These are phyloP conservation scores for Suhomyces chickasaworum DNA, from an alignment of 1,139 yeast genomes.

Conservation along the genomic window DNA sequence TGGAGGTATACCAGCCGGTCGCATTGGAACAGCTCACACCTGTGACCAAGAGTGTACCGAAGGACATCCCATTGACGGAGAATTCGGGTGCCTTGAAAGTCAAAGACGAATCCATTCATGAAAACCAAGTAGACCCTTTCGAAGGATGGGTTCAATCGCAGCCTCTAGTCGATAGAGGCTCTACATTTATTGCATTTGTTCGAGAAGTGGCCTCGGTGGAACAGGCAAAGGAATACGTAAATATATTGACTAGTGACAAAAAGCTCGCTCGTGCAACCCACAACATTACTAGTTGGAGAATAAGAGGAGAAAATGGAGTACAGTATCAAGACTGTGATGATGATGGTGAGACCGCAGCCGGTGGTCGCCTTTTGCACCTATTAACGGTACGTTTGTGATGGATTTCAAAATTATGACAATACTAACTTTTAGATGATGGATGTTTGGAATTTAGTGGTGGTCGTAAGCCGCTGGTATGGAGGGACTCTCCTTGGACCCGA, in stretches of 20 bases:
- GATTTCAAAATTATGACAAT: not conserved
- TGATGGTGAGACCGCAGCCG: slow-evolving; percentile 98
- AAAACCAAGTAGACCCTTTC: slow-evolving; percentile 40
- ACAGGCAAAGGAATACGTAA: slow-evolving; percentile 61
- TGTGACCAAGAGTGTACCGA: not conserved
- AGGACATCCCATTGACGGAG: not conserved
- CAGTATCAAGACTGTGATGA: slow-evolving; percentile 87
- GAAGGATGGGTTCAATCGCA: slow-evolving; percentile 78
- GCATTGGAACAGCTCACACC: slow-evolving; percentile 20
- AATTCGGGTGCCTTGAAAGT: not conserved
- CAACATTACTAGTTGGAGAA: slow-evolving; percentile 86
- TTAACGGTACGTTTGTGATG: slow-evolving; percentile 51
- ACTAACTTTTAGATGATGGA: slow-evolving; percentile 57
- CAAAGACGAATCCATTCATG: too few relatives aligned
- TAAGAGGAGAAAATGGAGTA: slow-evolving; percentile 54
- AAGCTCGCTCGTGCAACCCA: slow-evolving; percentile 72
- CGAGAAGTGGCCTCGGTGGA: slow-evolving; percentile 59
- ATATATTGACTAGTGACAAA: slow-evolving; percentile 58
- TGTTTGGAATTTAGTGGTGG: slow-evolving; percentile 82
- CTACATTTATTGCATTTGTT: slow-evolving; percentile 82
- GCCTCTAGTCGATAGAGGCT: slow-evolving; percentile 78
- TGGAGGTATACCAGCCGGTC: slow-evolving; percentile 31
- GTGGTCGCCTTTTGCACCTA: slow-evolving; percentile 80
- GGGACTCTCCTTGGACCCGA: slow-evolving; percentile 93
- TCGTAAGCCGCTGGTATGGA: slow-evolving; percentile 92